Base-by-base conservation (phyloP, 148 eudicot genomes). In the Persicaria tinctoria region DNA sequence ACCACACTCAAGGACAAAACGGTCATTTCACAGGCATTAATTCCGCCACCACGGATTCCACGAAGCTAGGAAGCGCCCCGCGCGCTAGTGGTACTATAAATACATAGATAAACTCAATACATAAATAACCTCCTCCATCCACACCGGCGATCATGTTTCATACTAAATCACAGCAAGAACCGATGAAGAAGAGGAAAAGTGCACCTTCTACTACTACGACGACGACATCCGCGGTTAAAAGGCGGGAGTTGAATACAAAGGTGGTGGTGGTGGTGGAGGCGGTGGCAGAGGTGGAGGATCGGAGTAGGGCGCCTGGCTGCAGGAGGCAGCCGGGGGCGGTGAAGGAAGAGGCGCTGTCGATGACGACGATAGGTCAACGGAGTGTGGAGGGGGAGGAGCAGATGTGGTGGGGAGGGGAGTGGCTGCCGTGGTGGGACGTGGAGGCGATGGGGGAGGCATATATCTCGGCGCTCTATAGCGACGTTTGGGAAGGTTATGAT, bases 361-460 rank as follows among this genome's bases (percentile, higher is more conserved):
- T 38, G 18, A 9, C 18, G 70, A 38, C 47, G 70, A 5, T 13
- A 17, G 14, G 17, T 8, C 41, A 47, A 47, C 47, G 47, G 46
- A 47, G 47, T 6, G 18, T 66, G 8, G 48, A 38, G 47, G 47
- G 16, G 6, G 38, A 41, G 3, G 70, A 66, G 70, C 70, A 66
- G 48, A 47, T 66, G 47, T 47, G 47, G 70, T 14, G 38, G 48
- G 70, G 70, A 8, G 70, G 47, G 48, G 44, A 38, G 70, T 66
- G 70, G 70, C 3, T 66, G 47, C 70, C 70, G 70, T 66, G 47
- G 2, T 66, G 70, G 70, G 70, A 66, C 70, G 70, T 66, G 4
- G 47, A 6, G 6, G 6, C 0, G 8, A 44, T 66, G 70, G 47
- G 47, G 1, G 47, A 41, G 18, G 5, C 70, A 0, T 64, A 56